Conservation (phyloP, 345 rosid genomes). For the Mangifera indica region DNA sequence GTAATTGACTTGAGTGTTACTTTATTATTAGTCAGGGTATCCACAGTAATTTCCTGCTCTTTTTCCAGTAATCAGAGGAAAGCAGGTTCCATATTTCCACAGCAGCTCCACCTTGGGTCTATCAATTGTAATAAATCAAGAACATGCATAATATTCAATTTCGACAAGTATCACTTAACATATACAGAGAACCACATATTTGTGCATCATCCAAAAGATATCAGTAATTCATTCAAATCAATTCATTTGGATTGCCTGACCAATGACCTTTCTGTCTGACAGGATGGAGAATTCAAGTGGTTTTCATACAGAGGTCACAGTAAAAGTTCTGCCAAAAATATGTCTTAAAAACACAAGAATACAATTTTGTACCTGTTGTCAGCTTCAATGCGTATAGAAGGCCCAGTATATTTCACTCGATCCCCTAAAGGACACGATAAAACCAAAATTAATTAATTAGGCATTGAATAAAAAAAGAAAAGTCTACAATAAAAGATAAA, state of each 20-base stretch:
- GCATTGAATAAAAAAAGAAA: neutral
- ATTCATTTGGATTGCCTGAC: constrained; percentile 1
- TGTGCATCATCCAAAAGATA: neutral
- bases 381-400: constrained; percentile 48
- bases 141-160: neutral
- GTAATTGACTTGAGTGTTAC: too few relatives aligned
- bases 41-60: neutral
- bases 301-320: neutral
- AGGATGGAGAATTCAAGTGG: neutral
- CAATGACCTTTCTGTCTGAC: neutral
- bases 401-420: constrained; percentile 82
- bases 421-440: constrained; percentile 54
- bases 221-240: neutral
- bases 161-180: neutral
- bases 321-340: neutral
- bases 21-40: too few relatives aligned
- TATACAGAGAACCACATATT: neutral
- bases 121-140: neutral
- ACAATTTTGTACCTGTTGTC: constrained; percentile 58
- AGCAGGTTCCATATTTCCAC: neutral
- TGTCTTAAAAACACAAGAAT: constrained; percentile 1
- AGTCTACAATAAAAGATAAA: neutral
- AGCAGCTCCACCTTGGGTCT: too few relatives aligned
- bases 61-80: neutral
- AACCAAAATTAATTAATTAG: constrained; percentile 2